These are phyloP conservation scores for Lasiosphaeria miniovina DNA, from an alignment of 495 filamentous ascomycete species.

Conservation along the genomic window DNA sequence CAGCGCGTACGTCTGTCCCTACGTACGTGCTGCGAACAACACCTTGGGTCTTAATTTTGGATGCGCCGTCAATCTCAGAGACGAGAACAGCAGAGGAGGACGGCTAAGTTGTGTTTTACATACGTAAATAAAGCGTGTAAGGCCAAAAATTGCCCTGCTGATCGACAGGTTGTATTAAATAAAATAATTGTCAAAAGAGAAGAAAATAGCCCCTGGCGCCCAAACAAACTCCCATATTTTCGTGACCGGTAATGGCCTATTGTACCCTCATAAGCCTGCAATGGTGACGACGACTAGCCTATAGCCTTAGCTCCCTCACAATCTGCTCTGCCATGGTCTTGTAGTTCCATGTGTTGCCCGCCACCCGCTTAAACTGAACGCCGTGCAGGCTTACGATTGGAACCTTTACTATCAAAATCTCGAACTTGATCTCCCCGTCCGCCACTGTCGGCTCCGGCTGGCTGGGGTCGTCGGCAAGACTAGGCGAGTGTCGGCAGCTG, in stretches of 20 bases:
- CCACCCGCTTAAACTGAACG: slow-evolving; percentile 96
- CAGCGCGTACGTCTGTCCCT: too few relatives aligned
- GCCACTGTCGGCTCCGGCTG: slow-evolving; percentile 35
- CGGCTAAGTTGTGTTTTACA: too few relatives aligned
- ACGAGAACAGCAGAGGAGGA: too few relatives aligned
- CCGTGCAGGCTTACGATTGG: slow-evolving; percentile 90
- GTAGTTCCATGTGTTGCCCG: slow-evolving; percentile 96
- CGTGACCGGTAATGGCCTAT: not conserved
- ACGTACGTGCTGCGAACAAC: too few relatives aligned
- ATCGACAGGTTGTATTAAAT: not conserved
- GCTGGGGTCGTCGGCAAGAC: slow-evolving; percentile 65
- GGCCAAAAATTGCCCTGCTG: not conserved
- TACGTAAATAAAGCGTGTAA: not conserved
- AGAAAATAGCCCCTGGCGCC: not conserved
- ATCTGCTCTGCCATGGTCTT: slow-evolving; percentile 97
- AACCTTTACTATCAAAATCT: slow-evolving; percentile 97
- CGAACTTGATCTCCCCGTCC: slow-evolving; percentile 74
- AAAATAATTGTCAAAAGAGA: not conserved
- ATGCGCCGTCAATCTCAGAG: too few relatives aligned
- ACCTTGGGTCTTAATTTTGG: too few relatives aligned
- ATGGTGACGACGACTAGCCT: slow-evolving; percentile 7
- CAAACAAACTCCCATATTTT: too few relatives aligned
- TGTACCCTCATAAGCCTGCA: not conserved
- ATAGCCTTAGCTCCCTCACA: slow-evolving; percentile 81
- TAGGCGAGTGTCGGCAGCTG: slow-evolving; percentile 79